A percentile compares a stretch with the other conserved stretches of the same genome.
These are phyloP conservation scores for Phytopythium kandeliae DNA, from an alignment of 352 stramenopile genomes.

Conservation along the genomic window DNA sequence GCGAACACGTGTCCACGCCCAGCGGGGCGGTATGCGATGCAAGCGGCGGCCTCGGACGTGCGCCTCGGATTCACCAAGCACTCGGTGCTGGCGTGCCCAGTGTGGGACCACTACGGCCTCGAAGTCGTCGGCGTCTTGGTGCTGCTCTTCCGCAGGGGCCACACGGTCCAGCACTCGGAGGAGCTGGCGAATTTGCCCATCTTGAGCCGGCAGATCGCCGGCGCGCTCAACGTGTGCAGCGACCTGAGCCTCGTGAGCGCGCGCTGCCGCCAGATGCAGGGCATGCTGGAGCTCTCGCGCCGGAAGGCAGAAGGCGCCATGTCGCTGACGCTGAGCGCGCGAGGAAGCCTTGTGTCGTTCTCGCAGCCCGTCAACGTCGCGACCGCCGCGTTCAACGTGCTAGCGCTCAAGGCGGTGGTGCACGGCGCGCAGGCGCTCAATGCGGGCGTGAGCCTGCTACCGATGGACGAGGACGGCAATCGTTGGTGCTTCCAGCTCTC, in stretches of 20 bases:
- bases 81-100: slow-evolving; percentile 56
- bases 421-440: slow-evolving; percentile 26
- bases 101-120: slow-evolving; percentile 55
- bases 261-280: slow-evolving; percentile 38
- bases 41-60: slow-evolving; percentile 30
- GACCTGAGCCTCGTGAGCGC: slow-evolving; percentile 40
- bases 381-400: slow-evolving; percentile 26
- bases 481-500: slow-evolving; percentile 50
- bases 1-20: not conserved
- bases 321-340: slow-evolving; percentile 43
- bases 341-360: slow-evolving; percentile 42
- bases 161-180: slow-evolving; percentile 19
- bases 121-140: slow-evolving; percentile 68
- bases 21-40: slow-evolving; percentile 30
- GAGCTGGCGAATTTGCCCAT: slow-evolving; percentile 58
- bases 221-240: slow-evolving; percentile 60
- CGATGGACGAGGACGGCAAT: slow-evolving; percentile 53
- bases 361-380: slow-evolving; percentile 53
- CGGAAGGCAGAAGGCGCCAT: slow-evolving; percentile 16
- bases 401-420: slow-evolving; percentile 15
- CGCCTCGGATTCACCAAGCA: slow-evolving; percentile 51
- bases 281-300: slow-evolving; percentile 41
- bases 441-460: slow-evolving; percentile 23
- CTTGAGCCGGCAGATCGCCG: slow-evolving; percentile 59
- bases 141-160: slow-evolving; percentile 36